A percentile compares a stretch with the other conserved stretches of the same genome.
These are phyloP conservation scores for Exophiala alcalophila DNA, from an alignment of 2,329 filamentous ascomycete species.

Conservation along the genomic window DNA sequence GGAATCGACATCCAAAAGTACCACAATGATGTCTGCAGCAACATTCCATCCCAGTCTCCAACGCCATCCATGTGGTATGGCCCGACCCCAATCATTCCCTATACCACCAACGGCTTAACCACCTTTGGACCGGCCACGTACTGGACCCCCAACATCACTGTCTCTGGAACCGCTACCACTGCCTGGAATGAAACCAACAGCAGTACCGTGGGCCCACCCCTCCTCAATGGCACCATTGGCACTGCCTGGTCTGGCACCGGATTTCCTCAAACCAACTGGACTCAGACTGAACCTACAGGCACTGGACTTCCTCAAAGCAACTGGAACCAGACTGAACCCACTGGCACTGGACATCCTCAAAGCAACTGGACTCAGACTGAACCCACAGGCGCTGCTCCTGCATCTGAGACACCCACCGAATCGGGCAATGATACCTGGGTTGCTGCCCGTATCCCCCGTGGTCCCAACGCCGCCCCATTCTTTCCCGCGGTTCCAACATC, in stretches of 20 bases:
- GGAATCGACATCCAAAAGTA: conserved; percentile 22
- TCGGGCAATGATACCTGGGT: conserved; percentile 3
- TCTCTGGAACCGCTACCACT: conserved; percentile 5
- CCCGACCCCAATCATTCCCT: conserved; percentile 13
- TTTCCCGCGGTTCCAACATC: conserved; percentile 13
- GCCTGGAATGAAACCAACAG: conserved; percentile 5
- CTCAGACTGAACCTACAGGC: conserved; percentile 6
- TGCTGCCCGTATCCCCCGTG: conserved; percentile 11
- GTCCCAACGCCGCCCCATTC: conserved; percentile 14
- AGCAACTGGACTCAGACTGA: conserved; percentile 8
- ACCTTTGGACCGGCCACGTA: conserved; percentile 14
- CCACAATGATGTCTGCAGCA: conserved; percentile 19
- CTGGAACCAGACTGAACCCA: conserved; percentile 6
- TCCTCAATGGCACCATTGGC: conserved; percentile 13
- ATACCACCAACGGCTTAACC: conserved; percentile 15
- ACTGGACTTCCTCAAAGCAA: conserved; percentile 12
- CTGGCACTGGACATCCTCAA: conserved; percentile 9
- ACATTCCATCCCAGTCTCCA: conserved; percentile 13
- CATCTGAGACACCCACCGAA: not conserved
- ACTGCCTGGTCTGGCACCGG: conserved; percentile 11
- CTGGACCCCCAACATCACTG: conserved; percentile 12
- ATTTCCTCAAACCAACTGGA: conserved; percentile 10
- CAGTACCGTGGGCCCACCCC: conserved; percentile 16
- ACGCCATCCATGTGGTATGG: conserved; percentile 11
- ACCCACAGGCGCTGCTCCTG: not conserved